Percentiles rank a stretch among this genome's conserved stretches.
phyloP scores from a whole-genome alignment of 345 rosid species.

The Sisymbrium altissimum region DNA sequence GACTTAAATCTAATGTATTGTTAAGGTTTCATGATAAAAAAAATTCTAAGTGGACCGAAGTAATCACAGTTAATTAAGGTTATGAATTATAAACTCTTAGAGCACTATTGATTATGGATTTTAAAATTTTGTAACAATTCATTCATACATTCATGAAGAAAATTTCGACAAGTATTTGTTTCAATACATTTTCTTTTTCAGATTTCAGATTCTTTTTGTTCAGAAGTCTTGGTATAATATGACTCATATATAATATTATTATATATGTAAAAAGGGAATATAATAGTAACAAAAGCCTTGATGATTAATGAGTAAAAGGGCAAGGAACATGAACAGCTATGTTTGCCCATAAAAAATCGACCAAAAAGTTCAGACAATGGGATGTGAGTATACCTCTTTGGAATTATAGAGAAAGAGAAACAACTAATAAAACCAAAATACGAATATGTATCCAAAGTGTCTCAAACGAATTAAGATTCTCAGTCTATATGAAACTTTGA shows the following conservation, averaged over 20 bases:
- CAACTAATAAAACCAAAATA: conserved; percentile 16
- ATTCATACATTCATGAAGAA: not conserved
- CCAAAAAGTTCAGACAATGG: conserved; percentile 28
- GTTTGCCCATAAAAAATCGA: conserved; percentile 8
- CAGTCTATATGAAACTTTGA: not conserved
- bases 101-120: too few species aligned
- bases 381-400: not conserved
- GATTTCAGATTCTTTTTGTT: not conserved
- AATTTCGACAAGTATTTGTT: not conserved
- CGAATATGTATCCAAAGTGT: not conserved
- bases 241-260: not conserved
- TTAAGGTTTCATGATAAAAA: too few species aligned
- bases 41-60: too few species aligned
- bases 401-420: not conserved
- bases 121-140: too few species aligned
- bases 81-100: not conserved
- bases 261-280: conserved; percentile 8
- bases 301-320: conserved; percentile 26
- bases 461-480: not conserved
- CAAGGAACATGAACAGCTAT: conserved; percentile 27
- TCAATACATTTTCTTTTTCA: not conserved
- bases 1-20: too few species aligned
- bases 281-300: conserved; percentile 3
- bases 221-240: not conserved
- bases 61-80: too few species aligned